Evolutionary conservation across 495 filamentous ascomycete species (phyloP).

Genomic region (Neurospora tetrasperma): DNA sequence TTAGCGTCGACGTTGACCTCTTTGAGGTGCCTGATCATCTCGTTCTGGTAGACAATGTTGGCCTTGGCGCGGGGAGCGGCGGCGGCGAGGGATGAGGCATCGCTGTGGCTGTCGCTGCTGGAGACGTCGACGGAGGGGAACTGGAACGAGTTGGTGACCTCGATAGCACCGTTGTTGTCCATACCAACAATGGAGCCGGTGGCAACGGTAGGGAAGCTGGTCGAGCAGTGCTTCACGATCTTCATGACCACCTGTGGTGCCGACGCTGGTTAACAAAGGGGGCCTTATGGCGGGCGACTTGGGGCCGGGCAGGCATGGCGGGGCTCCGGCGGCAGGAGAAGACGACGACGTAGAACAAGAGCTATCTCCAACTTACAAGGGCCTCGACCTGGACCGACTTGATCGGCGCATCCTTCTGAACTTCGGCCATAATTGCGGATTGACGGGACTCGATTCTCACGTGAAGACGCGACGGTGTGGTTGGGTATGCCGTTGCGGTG

Average conservation of each 20-base stretch:
- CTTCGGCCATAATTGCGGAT: conserved; percentile 31
- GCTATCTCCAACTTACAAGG: conserved; percentile 42
- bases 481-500: conserved; percentile 1
- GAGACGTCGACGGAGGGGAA: conserved; percentile 77
- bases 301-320: conserved; percentile 11
- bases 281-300: conserved; percentile 4
- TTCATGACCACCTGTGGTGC: conserved; percentile 77
- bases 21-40: conserved; percentile 93
- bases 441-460: conserved; percentile 1
- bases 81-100: conserved; percentile 66
- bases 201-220: conserved; percentile 77
- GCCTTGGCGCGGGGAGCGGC: conserved; percentile 86
- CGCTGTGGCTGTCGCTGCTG: conserved; percentile 67
- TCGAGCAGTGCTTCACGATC: conserved; percentile 85
- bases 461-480: conserved; percentile 1
- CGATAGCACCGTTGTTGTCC: conserved; percentile 72
- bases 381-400: conserved; percentile 78
- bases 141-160: conserved; percentile 90
- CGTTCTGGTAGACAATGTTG: conserved; percentile 80
- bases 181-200: conserved; percentile 89
- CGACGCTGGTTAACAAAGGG: conserved; percentile 9
- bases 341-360: not conserved
- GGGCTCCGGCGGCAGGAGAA: conserved; percentile 7
- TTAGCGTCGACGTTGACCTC: conserved; percentile 98
- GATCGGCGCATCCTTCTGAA: conserved; percentile 51